These are phyloP conservation scores for Dictyostelium firmibasis DNA, from an alignment of 78 protist species.

Conservation along the genomic window DNA sequence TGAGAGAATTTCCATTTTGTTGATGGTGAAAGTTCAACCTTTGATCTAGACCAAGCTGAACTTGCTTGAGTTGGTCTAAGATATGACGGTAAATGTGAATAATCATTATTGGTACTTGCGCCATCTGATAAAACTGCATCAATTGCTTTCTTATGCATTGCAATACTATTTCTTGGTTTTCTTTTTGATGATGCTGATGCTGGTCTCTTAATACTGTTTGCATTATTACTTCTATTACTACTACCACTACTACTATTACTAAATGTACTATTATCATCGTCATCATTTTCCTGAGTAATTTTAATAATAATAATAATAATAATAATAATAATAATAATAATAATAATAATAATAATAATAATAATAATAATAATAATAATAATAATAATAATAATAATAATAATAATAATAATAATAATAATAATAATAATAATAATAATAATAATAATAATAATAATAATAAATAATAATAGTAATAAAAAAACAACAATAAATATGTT, in stretches of 20 bases:
- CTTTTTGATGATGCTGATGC: constrained; percentile 65
- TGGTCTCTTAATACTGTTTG: constrained; percentile 27
- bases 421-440: background rate
- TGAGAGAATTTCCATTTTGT: constrained; percentile 18
- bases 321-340: background rate
- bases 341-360: background rate
- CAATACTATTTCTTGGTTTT: constrained; percentile 54
- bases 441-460: background rate
- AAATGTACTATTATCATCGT: constrained; percentile 8
- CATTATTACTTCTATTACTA: background rate
- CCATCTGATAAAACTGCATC: constrained; percentile 25
- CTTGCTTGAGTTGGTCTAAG: constrained; percentile 64
- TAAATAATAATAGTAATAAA: background rate
- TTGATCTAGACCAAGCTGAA: constrained; percentile 30
- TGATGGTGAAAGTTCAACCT: constrained; percentile 21
- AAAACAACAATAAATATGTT: background rate
- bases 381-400: background rate
- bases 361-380: background rate
- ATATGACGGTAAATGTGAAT: constrained; percentile 38
- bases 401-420: background rate
- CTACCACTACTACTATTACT: background rate
- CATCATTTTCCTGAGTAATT: constrained; percentile 1
- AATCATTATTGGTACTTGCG: background rate
- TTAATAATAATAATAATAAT: background rate
- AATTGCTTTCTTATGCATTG: constrained; percentile 74